Evolutionary conservation across 2,329 filamentous ascomycete genomes (phyloP).

Genomic region (Pyrenophora teres): DNA sequence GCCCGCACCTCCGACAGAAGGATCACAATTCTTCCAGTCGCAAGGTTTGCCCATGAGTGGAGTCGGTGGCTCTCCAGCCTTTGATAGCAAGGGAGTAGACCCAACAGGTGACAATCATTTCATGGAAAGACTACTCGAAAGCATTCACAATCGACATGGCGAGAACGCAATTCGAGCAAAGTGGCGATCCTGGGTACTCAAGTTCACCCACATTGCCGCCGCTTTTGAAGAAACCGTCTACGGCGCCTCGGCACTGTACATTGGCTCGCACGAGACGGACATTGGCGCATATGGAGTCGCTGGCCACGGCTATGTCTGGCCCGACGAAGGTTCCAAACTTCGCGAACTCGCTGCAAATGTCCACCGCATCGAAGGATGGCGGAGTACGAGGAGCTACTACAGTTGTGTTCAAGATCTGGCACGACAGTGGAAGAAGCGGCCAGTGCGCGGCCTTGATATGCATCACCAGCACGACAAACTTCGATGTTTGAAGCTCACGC

Average conservation of each 20-base stretch:
- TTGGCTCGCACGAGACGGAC: constrained; percentile 71
- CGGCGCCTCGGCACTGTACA: constrained; percentile 85
- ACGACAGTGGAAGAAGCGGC: constrained; percentile 51
- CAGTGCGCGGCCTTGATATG: constrained; percentile 81
- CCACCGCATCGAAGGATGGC: constrained; percentile 93
- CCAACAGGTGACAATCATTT: constrained; percentile 86
- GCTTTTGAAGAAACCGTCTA: constrained; percentile 97
- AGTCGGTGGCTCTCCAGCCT: constrained; percentile 18
- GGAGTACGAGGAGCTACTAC: constrained; percentile 93
- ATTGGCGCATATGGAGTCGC: constrained; percentile 58
- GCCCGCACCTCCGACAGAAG: constrained; percentile 78
- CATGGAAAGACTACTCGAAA: constrained; percentile 82
- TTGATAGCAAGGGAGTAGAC: constrained; percentile 57
- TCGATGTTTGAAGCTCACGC: constrained; percentile 76
- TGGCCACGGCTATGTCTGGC: constrained; percentile 95
- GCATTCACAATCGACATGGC: constrained; percentile 83
- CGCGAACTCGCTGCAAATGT: constrained; percentile 90
- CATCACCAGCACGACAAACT: constrained; percentile 92
- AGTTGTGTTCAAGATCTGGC: constrained; percentile 75
- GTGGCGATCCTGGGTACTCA: constrained; percentile 92
- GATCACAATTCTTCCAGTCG: constrained; percentile 84
- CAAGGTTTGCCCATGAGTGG: constrained; percentile 51
- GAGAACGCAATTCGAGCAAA: constrained; percentile 86
- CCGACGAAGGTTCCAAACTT: constrained; percentile 77
- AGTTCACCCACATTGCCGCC: constrained; percentile 89